Evolutionary conservation across 352 stramenopile species (phyloP).

Genomic region (Phytophthora niederhauseri): DNA sequence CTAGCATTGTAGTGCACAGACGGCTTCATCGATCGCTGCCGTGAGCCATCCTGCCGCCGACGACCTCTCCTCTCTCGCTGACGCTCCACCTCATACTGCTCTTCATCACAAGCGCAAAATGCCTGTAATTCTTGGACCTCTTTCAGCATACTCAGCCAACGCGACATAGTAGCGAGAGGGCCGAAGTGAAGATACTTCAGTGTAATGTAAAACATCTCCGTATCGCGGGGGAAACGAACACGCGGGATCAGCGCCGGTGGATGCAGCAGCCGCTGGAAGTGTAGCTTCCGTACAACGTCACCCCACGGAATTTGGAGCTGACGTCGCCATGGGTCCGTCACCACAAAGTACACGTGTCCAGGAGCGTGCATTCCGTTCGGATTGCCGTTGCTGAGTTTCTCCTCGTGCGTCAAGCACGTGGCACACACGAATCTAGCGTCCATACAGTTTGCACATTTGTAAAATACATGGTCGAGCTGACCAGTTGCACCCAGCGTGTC

Average conservation of each 20-base stretch:
- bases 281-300: slow-evolving; percentile 29
- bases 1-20: slow-evolving; percentile 68
- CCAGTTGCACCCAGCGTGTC: slow-evolving; percentile 27
- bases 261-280: slow-evolving; percentile 52
- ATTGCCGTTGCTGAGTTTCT: slow-evolving; percentile 43
- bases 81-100: slow-evolving; percentile 46
- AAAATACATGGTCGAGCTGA: slow-evolving; percentile 45
- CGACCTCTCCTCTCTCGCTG: slow-evolving; percentile 26
- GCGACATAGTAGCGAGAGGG: slow-evolving; percentile 59
- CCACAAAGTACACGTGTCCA: slow-evolving; percentile 72
- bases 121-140: slow-evolving; percentile 67
- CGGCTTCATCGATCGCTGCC: slow-evolving; percentile 41
- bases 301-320: slow-evolving; percentile 33
- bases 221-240: slow-evolving; percentile 53
- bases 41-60: slow-evolving; percentile 17
- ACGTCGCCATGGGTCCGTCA: slow-evolving; percentile 51
- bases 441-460: slow-evolving; percentile 70
- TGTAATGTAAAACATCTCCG: slow-evolving; percentile 68
- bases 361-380: slow-evolving; percentile 60
- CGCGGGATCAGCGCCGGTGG: slow-evolving; percentile 62
- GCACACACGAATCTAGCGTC: slow-evolving; percentile 54
- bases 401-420: slow-evolving; percentile 54
- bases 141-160: slow-evolving; percentile 54
- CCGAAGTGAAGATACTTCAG: slow-evolving; percentile 74
- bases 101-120: slow-evolving; percentile 70